phyloP scores from a whole-genome alignment of 805 yeast genomes.

The Ogataea pini region DNA sequence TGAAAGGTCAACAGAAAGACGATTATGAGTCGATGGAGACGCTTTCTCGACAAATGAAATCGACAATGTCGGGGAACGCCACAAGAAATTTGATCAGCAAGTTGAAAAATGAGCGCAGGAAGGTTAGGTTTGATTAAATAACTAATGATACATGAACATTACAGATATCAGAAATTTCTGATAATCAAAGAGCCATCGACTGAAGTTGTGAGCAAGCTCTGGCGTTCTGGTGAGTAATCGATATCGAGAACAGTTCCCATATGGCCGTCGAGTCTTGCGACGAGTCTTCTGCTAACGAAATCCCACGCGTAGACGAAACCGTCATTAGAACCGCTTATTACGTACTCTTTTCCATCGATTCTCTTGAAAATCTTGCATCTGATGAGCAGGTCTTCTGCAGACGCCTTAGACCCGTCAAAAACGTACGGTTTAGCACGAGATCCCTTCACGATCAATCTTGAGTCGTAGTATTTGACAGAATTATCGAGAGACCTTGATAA shows the following conservation, averaged over 20 bases:
- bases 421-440: conserved; percentile 45
- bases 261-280: conserved; percentile 59
- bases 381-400: conserved; percentile 51
- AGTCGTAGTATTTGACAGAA: conserved; percentile 56
- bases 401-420: conserved; percentile 59
- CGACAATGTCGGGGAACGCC: background rate
- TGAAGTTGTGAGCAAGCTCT: conserved; percentile 49
- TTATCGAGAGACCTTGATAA: conserved; percentile 59
- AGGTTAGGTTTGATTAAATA: conserved; percentile 21
- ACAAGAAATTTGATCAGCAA: conserved; percentile 15
- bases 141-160: background rate
- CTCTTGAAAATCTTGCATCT: conserved; percentile 48
- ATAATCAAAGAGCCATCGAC: conserved; percentile 58
- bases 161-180: conserved; percentile 32
- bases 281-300: conserved; percentile 46
- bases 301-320: conserved; percentile 62
- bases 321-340: conserved; percentile 65
- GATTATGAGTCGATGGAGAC: conserved; percentile 9
- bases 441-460: conserved; percentile 40
- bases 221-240: conserved; percentile 38
- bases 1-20: conserved; percentile 14
- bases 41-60: conserved; percentile 1
- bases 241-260: conserved; percentile 61
- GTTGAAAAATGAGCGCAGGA: conserved; percentile 20
- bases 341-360: conserved; percentile 35